A percentile compares a stretch with the other conserved stretches of the same genome.
Evolutionary conservation across 1,284 basidiomycete genomes (phyloP).

Genomic region (Mycosarcoma maydis): DNA sequence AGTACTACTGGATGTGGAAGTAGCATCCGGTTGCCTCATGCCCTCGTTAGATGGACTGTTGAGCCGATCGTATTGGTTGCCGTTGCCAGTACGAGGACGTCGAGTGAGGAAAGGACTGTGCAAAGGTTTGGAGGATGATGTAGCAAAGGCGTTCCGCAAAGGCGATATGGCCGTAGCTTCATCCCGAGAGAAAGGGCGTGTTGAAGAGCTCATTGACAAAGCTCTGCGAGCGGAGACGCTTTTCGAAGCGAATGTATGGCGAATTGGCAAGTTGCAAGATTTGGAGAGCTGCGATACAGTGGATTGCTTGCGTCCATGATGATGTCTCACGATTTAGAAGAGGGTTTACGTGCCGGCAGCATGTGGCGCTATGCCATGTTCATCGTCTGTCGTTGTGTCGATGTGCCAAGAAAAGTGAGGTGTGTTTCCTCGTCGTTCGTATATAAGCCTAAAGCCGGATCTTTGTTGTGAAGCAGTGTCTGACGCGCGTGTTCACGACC

Average conservation of each 20-base stretch:
- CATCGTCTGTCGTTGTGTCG: no score
- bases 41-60: background rate
- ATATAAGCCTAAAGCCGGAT: no score
- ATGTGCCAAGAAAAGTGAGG: no score
- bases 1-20: constrained; percentile 48
- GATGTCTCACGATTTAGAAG: no score
- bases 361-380: no score
- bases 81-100: constrained; percentile 1
- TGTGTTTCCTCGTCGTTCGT: no score
- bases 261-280: background rate
- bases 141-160: constrained; percentile 29
- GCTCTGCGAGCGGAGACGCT: no score
- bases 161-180: constrained; percentile 26
- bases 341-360: no score
- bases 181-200: constrained; percentile 24
- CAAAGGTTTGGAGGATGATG: constrained; percentile 21
- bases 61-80: background rate
- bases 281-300: background rate
- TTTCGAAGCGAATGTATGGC: no score
- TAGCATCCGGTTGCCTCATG: constrained; percentile 24
- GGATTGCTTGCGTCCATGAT: constrained; percentile 9
- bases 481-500: no score
- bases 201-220: constrained; percentile 31
- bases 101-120: constrained; percentile 30
- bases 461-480: no score